Percentiles rank a stretch among this genome's conserved stretches.
Conservation (phyloP, 2,329 filamentous ascomycete genomes). For the Phaeosphaeria sp. region DNA sequence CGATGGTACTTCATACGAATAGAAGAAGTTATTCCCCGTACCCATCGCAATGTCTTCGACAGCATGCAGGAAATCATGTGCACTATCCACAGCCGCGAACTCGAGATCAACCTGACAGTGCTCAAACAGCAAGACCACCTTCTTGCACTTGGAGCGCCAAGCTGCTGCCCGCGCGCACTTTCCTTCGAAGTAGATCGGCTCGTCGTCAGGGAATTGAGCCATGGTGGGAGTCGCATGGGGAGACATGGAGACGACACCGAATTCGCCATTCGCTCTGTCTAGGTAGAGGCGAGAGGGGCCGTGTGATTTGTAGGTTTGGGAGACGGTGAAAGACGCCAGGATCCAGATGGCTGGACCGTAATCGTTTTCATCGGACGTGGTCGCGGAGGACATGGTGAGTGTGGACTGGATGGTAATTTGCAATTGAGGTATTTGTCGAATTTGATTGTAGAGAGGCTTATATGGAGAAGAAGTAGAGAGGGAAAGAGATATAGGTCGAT, state of each 20-base stretch:
- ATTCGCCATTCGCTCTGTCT: constrained; percentile 22
- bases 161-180: constrained; percentile 15
- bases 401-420: too few species aligned
- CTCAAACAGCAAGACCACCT: constrained; percentile 19
- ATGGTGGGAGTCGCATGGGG: neutral
- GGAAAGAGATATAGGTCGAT: too few species aligned
- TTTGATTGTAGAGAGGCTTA: too few species aligned
- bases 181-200: constrained; percentile 23
- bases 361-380: neutral
- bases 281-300: constrained; percentile 7
- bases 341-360: constrained; percentile 13
- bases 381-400: too few species aligned
- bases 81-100: constrained; percentile 12
- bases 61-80: constrained; percentile 12
- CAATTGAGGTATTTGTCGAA: too few species aligned
- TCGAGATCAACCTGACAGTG: constrained; percentile 23
- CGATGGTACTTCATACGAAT: constrained; percentile 15
- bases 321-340: constrained; percentile 12
- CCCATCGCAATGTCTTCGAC: constrained; percentile 12
- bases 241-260: constrained; percentile 18
- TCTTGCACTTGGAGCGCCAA: constrained; percentile 15
- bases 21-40: constrained; percentile 17
- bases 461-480: too few species aligned
- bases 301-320: constrained; percentile 10
- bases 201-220: constrained; percentile 13